A percentile compares a stretch with the other conserved stretches of the same genome.
Conservation (phyloP, 768 basidiomycete species). For the Boletus bicolor region DNA sequence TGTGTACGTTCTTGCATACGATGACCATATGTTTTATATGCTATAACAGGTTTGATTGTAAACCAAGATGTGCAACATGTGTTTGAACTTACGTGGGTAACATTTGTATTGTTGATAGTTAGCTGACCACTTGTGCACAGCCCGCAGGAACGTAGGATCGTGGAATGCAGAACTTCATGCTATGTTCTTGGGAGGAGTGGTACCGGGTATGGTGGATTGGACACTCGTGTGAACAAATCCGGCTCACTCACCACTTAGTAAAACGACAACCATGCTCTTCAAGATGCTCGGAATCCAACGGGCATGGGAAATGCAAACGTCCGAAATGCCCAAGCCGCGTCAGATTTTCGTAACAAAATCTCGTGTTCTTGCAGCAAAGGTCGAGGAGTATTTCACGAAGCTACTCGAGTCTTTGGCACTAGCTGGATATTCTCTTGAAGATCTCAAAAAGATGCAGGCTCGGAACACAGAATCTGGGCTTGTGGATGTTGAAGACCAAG, state of each 20-base stretch:
- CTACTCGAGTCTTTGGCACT: conserved; percentile 44
- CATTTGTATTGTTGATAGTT: conserved; percentile 13
- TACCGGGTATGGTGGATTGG: conserved; percentile 50
- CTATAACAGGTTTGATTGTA: conserved; percentile 19
- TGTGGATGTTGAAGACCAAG: conserved; percentile 34
- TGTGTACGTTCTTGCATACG: conserved; percentile 1
- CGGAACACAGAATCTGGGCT: conserved; percentile 26
- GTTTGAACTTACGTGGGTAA: conserved; percentile 25
- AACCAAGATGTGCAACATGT: conserved; percentile 27
- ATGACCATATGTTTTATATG: not conserved
- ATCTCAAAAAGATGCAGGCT: conserved; percentile 34
- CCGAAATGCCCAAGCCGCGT: conserved; percentile 45
- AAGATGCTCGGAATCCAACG: conserved; percentile 70
- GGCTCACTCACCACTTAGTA: conserved; percentile 36
- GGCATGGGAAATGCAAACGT: conserved; percentile 39
- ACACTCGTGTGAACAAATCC: not conserved
- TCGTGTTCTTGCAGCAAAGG: conserved; percentile 59
- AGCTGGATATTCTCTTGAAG: conserved; percentile 34
- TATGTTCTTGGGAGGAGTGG: conserved; percentile 71
- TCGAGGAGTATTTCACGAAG: conserved; percentile 62
- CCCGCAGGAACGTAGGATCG: conserved; percentile 51
- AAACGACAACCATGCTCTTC: conserved; percentile 75
- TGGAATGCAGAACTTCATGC: conserved; percentile 57
- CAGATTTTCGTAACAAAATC: conserved; percentile 77
- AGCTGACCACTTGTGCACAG: conserved; percentile 20